These are phyloP conservation scores for Citrus trifoliata DNA, from an alignment of 345 rosid genomes.

Conservation along the genomic window DNA sequence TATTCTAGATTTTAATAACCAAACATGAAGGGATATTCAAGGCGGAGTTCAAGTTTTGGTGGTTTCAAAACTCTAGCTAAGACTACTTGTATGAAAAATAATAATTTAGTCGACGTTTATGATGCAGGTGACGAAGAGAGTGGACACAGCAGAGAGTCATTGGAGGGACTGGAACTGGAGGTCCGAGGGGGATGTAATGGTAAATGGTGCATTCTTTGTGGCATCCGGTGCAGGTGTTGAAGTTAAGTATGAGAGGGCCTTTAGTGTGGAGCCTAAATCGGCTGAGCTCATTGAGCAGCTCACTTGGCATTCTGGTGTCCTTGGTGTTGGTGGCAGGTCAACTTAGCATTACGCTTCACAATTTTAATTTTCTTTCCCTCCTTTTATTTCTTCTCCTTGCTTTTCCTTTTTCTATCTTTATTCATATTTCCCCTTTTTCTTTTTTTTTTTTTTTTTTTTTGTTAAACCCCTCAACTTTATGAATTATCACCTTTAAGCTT, in stretches of 20 bases:
- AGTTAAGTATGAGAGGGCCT: constrained; percentile 81
- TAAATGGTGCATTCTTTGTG: constrained; percentile 87
- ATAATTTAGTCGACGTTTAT: not conserved
- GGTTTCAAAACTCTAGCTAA: not conserved
- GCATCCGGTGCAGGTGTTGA: constrained; percentile 77
- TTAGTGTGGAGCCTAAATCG: constrained; percentile 88
- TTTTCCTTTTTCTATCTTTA: constrained; percentile 5
- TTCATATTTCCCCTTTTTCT: not conserved
- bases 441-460: not conserved
- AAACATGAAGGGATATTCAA: constrained; percentile 16
- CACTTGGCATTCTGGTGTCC: constrained; percentile 63
- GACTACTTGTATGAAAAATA: not conserved
- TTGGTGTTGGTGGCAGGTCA: constrained; percentile 81
- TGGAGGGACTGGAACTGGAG: constrained; percentile 98
- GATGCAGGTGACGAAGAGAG: constrained; percentile 83
- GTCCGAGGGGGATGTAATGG: constrained; percentile 88
- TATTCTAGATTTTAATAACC: not conserved
- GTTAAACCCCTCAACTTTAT: not conserved
- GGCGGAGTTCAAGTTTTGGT: constrained; percentile 8
- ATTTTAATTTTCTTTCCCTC: not conserved
- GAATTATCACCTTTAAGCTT: not conserved
- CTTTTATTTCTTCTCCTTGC: constrained; percentile 22
- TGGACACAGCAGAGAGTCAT: constrained; percentile 62
- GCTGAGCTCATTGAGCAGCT: constrained; percentile 61
- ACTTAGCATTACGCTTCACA: not conserved